phyloP scores from a whole-genome alignment of 1,139 yeast species.

The Yamadazyma triangularis region DNA sequence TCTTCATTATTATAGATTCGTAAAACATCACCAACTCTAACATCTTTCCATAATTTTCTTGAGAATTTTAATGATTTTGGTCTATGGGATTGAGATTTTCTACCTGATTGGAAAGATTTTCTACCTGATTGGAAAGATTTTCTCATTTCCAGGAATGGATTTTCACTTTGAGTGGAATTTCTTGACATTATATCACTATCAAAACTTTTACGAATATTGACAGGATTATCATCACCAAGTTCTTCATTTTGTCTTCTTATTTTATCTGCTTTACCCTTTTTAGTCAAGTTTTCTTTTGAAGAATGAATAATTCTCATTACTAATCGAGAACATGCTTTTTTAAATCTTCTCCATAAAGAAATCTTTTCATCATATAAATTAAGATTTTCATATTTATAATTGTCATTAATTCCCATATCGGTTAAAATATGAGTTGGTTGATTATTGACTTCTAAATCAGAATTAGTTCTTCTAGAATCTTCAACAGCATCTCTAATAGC shows the following conservation, averaged over 20 bases:
- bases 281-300: slow-evolving; percentile 29
- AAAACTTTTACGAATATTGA: slow-evolving; percentile 24
- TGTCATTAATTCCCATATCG: slow-evolving; percentile 8
- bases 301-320: slow-evolving; percentile 25
- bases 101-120: too few species aligned
- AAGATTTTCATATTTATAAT: slow-evolving; percentile 27
- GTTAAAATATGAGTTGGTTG: slow-evolving; percentile 43
- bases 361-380: slow-evolving; percentile 47
- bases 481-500: slow-evolving; percentile 57
- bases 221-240: slow-evolving; percentile 5
- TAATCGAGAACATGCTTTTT: slow-evolving; percentile 42
- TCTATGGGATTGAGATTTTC: neutral
- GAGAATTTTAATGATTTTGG: slow-evolving; percentile 24
- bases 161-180: slow-evolving; percentile 9
- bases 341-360: slow-evolving; percentile 57
- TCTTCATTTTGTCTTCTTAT: slow-evolving; percentile 9
- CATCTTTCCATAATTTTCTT: slow-evolving; percentile 48
- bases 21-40: slow-evolving; percentile 51
- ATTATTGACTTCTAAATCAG: slow-evolving; percentile 53
- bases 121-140: slow-evolving; percentile 19
- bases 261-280: slow-evolving; percentile 35
- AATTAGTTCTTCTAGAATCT: slow-evolving; percentile 49
- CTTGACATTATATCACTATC: slow-evolving; percentile 26
- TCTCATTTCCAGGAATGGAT: slow-evolving; percentile 20
- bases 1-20: slow-evolving; percentile 53